Evolutionary conservation across 495 filamentous ascomycete species (phyloP), one percentile per base, ranked within the genome.

Genomic region (Aspergillus nanangensis): DNA sequence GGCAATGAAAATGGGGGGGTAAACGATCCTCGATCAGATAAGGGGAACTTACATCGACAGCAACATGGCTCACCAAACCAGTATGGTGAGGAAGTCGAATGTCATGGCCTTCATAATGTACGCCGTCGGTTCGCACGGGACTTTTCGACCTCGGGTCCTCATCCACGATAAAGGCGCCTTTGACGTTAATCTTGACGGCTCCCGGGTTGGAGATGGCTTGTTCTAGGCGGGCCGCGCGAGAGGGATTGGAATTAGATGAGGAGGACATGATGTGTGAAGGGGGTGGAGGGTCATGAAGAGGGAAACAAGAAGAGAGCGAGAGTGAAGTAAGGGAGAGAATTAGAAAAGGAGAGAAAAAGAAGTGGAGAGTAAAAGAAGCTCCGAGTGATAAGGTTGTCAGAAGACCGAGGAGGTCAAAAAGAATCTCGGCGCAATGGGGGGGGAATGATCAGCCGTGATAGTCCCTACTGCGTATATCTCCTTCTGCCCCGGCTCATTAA

Each of bases 1-100:
- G n/a, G n/a, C n/a, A n/a, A n/a, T n/a, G n/a, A n/a, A n/a, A n/a
- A n/a, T n/a, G n/a, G 25, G 25, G 25, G 25, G 25, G 25, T 7
- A 11, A 11, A 29, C 11, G 7, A 29, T 29, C 5, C 11, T 11
- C 25, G 25, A 29, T 5, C 7, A 11, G 11, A 7, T 29, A 11
- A 29, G 25, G 25, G 25, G 25, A 29, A 71, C 86, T 68, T 78
- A 94, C 90, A 80, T 98, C 93, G 45, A 96, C 82, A 45, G 93
- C 93, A 38, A 98, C 86, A 76, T 98, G 93, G 69, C 90, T 95
- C 36, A 98, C 90, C 2, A 92, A 79, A 18, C 84, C 84, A 9
- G 85, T 94, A 65, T 98, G 93, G 61, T 96, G 90, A 18, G 93
- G 93, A 11, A 98, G 74, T n/a, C 93, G 79, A 55, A 98, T 97